These are phyloP conservation scores for Larix kaempferi DNA, from an alignment of 75 land plant species.

Conservation along the genomic window DNA sequence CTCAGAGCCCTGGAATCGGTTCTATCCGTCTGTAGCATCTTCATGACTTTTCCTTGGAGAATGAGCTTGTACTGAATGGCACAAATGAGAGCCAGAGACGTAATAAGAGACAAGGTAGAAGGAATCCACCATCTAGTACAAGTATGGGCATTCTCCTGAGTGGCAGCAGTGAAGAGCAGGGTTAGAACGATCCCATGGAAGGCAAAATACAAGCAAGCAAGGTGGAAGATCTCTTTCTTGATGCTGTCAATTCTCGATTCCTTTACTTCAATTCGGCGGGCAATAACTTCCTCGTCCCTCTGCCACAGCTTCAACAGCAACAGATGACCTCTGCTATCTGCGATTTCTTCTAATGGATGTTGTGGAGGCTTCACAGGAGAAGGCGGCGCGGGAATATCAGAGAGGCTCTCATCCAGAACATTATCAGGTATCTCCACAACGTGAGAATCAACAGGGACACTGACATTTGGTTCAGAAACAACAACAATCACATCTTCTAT, in stretches of 20 bases:
- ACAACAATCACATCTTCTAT: background rate
- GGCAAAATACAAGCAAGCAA: slow-evolving; percentile 43
- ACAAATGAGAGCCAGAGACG: slow-evolving; percentile 31
- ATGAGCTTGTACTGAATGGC: slow-evolving; percentile 37
- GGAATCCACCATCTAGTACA: slow-evolving; percentile 62
- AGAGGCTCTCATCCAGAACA: slow-evolving; percentile 19
- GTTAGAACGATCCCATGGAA: slow-evolving; percentile 49
- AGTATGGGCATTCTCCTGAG: background rate
- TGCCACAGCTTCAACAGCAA: slow-evolving; percentile 64
- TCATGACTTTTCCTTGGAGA: slow-evolving; percentile 31
- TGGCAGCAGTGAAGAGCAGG: slow-evolving; percentile 41
- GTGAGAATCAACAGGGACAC: slow-evolving; percentile 13
- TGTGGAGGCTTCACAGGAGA: slow-evolving; percentile 21
- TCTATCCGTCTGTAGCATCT: slow-evolving; percentile 42
- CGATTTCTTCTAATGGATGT: slow-evolving; percentile 61
- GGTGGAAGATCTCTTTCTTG: slow-evolving; percentile 37
- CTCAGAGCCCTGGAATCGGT: slow-evolving; percentile 30
- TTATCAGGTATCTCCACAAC: slow-evolving; percentile 49
- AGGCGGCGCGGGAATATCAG: background rate
- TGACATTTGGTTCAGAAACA: background rate
- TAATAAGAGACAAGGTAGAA: slow-evolving; percentile 12
- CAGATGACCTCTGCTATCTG: slow-evolving; percentile 66
- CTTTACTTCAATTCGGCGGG: slow-evolving; percentile 20
- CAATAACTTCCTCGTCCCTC: slow-evolving; percentile 41
- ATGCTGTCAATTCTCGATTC: slow-evolving; percentile 38